Evolutionary conservation across 257 asterid genomes (phyloP).

Genomic region (Przewalskia tangutica): DNA sequence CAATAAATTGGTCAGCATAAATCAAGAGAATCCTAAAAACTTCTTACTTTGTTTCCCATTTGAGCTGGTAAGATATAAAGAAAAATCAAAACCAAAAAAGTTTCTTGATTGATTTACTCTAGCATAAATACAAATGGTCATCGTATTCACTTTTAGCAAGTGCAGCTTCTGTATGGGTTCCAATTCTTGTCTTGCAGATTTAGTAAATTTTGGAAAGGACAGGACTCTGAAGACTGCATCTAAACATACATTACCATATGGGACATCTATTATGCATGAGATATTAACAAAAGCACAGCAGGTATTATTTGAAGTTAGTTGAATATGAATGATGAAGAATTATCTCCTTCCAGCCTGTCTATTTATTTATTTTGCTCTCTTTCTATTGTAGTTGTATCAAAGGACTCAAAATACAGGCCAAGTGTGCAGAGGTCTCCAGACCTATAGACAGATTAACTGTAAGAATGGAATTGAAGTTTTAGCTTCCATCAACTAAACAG

Average conservation of each 20-base stretch:
- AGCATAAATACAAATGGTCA: neutral
- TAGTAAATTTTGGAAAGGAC: neutral
- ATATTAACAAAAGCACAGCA: neutral
- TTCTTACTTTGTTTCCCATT: neutral
- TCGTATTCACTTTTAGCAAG: neutral
- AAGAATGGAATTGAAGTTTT: neutral
- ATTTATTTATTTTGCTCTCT: neutral
- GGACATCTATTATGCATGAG: neutral
- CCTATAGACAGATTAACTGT: neutral
- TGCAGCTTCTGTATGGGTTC: neutral
- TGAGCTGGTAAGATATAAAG: neutral
- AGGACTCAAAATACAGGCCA: neutral
- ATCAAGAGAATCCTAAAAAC: neutral
- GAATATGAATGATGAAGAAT: neutral
- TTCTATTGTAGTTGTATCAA: neutral
- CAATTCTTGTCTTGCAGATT: neutral
- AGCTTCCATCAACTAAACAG: neutral
- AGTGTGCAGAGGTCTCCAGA: neutral
- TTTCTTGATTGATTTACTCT: neutral
- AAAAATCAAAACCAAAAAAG: neutral
- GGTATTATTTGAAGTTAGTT: neutral
- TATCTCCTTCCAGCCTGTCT: neutral
- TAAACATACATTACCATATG: neutral
- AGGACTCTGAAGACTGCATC: neutral
- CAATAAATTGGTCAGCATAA: neutral